A percentile compares a stretch with the other conserved stretches of the same genome.
Conservation (phyloP, 306 rosid genomes). For the Medicago ruthenica region DNA sequence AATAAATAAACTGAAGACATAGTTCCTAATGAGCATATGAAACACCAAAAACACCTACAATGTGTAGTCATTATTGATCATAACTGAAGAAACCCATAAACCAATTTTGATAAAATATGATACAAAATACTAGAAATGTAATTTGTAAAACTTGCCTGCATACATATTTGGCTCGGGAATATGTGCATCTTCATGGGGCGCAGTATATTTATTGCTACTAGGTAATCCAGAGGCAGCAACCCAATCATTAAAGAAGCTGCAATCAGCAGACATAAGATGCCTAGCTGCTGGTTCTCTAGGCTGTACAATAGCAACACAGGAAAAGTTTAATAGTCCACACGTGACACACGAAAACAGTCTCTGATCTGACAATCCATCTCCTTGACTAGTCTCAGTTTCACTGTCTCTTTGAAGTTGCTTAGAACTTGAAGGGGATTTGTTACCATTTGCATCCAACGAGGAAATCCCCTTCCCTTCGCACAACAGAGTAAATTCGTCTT, state of each 20-base stretch:
- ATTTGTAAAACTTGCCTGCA: slow-evolving; percentile 60
- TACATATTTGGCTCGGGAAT: slow-evolving; percentile 46
- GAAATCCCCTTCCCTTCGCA: slow-evolving; percentile 58
- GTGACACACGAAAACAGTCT: slow-evolving; percentile 95
- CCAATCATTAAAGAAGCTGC: slow-evolving; percentile 91
- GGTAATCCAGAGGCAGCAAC: slow-evolving; percentile 70
- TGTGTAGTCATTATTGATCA: slow-evolving; percentile 30
- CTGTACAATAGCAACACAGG: slow-evolving; percentile 90
- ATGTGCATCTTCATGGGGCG: slow-evolving; percentile 50
- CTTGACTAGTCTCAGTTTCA: slow-evolving; percentile 54
- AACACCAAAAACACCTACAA: slow-evolving; percentile 23
- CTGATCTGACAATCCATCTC: slow-evolving; percentile 80
- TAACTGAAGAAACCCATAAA: slow-evolving; percentile 29
- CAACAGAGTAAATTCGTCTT: slow-evolving; percentile 58
- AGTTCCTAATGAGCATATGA: slow-evolving; percentile 30
- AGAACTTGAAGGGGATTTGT: slow-evolving; percentile 54
- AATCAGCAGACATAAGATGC: slow-evolving; percentile 88
- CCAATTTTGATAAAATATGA: slow-evolving; percentile 28
- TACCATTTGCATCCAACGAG: slow-evolving; percentile 52
- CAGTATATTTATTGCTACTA: slow-evolving; percentile 47
- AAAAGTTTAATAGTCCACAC: slow-evolving; percentile 92
- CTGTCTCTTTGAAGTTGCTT: slow-evolving; percentile 46
- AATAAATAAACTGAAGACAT: slow-evolving; percentile 17
- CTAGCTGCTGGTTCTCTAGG: slow-evolving; percentile 89
- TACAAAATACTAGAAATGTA: slow-evolving; percentile 30